Percentiles rank a stretch among this genome's conserved stretches.
Evolutionary conservation across 345 rosid species (phyloP).

Genomic region (Citrus reticulata): DNA sequence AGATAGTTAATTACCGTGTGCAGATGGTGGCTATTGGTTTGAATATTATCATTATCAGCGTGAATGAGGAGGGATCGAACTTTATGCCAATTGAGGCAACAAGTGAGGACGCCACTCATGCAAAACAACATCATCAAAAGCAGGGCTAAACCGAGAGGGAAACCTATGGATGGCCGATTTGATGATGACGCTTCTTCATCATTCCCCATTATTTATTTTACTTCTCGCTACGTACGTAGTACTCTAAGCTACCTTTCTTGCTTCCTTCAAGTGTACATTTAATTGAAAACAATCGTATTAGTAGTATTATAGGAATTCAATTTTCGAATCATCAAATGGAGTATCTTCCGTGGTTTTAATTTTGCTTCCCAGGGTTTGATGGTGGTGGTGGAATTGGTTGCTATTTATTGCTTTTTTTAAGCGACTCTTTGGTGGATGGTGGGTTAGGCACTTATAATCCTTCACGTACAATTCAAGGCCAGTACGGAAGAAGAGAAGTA

Average conservation of each 20-base stretch:
- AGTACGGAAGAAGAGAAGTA: slow-evolving; percentile 13
- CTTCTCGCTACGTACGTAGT: not conserved
- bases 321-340: not conserved
- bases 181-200: slow-evolving; percentile 6
- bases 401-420: not conserved
- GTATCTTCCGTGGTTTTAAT: not conserved
- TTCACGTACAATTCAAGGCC: slow-evolving; percentile 7
- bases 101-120: slow-evolving; percentile 24
- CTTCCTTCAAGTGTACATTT: not conserved
- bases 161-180: slow-evolving; percentile 26
- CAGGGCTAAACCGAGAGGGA: slow-evolving; percentile 38
- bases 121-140: slow-evolving; percentile 21
- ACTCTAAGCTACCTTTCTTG: not conserved
- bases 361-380: not conserved
- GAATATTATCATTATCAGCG: not conserved
- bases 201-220: not conserved
- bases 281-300: not conserved
- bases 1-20: slow-evolving; percentile 3
- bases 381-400: not conserved
- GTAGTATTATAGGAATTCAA: not conserved
- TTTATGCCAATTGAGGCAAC: slow-evolving; percentile 36
- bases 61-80: slow-evolving; percentile 12
- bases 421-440: not conserved
- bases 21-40: not conserved
- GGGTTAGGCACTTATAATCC: not conserved